These are phyloP conservation scores for Pythium brassicae DNA, from an alignment of 352 stramenopile species.

Conservation along the genomic window DNA sequence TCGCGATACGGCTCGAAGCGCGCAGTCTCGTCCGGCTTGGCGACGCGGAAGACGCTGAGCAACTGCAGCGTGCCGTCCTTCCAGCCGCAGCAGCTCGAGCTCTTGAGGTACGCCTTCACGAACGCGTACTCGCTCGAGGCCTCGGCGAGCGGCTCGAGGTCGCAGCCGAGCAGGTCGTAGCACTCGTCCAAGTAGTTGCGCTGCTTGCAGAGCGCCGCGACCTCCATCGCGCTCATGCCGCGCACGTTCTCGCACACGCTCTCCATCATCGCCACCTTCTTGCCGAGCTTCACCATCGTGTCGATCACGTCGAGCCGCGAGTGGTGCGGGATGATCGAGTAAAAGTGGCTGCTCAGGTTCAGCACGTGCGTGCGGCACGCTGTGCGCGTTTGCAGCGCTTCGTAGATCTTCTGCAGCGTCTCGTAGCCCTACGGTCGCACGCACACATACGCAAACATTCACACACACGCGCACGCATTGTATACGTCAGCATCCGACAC, in stretches of 20 bases:
- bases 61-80: conserved; percentile 52
- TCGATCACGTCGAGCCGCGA: conserved; percentile 49
- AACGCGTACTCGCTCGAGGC: conserved; percentile 44
- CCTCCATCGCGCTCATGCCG: conserved; percentile 29
- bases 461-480: background rate
- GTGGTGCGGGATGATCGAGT: conserved; percentile 60
- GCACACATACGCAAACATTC: background rate
- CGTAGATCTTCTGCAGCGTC: conserved; percentile 53
- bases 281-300: conserved; percentile 61
- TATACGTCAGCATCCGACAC: background rate
- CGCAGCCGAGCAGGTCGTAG: conserved; percentile 48
- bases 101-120: conserved; percentile 65
- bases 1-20: conserved; percentile 48
- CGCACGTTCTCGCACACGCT: conserved; percentile 40
- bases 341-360: conserved; percentile 61
- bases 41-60: conserved; percentile 55
- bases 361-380: conserved; percentile 31
- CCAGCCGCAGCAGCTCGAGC: conserved; percentile 62
- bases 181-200: conserved; percentile 64
- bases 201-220: conserved; percentile 31
- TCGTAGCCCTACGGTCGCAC: conserved; percentile 45
- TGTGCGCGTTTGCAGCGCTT: conserved; percentile 38
- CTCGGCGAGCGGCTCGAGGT: conserved; percentile 36
- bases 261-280: conserved; percentile 56
- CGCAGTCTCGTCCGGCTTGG: conserved; percentile 39